A percentile compares a stretch with the other conserved stretches of the same genome.
These are phyloP conservation scores for Grammothele lineata DNA, from an alignment of 768 basidiomycete species.

Conservation along the genomic window DNA sequence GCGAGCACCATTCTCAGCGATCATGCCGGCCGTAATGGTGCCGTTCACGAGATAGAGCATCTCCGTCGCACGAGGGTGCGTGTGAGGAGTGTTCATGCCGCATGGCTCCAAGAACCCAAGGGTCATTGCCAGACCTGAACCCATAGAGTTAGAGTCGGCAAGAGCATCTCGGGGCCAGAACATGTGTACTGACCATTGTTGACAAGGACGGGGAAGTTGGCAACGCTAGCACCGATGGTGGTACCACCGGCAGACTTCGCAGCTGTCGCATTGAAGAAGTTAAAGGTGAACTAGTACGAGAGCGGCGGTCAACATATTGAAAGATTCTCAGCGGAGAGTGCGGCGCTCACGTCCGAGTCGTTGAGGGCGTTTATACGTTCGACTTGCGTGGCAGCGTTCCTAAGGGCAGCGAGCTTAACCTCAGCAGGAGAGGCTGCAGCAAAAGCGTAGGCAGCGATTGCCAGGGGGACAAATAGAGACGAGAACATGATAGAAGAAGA, in stretches of 20 bases:
- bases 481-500: slow-evolving; percentile 16
- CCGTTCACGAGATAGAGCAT: slow-evolving; percentile 28
- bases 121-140: slow-evolving; percentile 22
- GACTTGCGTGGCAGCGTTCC: slow-evolving; percentile 18
- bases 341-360: slow-evolving; percentile 18
- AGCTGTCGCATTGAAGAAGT: slow-evolving; percentile 23
- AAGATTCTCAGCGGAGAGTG: too few relatives aligned
- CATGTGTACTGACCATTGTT: slow-evolving; percentile 17
- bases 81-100: slow-evolving; percentile 34
- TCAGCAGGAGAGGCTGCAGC: slow-evolving; percentile 12
- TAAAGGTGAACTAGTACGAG: slow-evolving; percentile 22
- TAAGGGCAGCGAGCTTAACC: slow-evolving; percentile 17
- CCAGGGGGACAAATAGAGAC: slow-evolving; percentile 11
- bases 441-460: slow-evolving; percentile 11
- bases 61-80: slow-evolving; percentile 32
- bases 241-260: slow-evolving; percentile 22
- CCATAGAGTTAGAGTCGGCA: background rate
- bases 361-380: slow-evolving; percentile 21
- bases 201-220: slow-evolving; percentile 27
- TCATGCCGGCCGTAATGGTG: slow-evolving; percentile 22
- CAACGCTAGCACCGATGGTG: slow-evolving; percentile 20
- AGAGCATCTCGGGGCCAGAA: too few relatives aligned
- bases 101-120: slow-evolving; percentile 28
- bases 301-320: too few relatives aligned
- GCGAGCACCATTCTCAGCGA: slow-evolving; percentile 28